Percentiles rank a stretch among this genome's conserved stretches.
Conservation (phyloP, 2,329 filamentous ascomycete genomes). For the Amesomyces nigricolor region DNA sequence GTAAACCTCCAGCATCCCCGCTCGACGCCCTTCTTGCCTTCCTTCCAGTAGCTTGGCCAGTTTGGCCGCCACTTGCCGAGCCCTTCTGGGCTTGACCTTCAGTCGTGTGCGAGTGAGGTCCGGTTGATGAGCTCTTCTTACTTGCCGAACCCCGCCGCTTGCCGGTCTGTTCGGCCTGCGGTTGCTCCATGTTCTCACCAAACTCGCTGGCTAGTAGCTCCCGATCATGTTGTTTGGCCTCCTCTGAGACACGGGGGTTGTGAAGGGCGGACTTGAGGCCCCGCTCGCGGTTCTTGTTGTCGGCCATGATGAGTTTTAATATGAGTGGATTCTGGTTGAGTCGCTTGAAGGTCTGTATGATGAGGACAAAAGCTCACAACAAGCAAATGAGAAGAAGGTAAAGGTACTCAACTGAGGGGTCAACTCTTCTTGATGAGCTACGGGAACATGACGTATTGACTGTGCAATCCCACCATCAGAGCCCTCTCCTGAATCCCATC, state of each 20-base stretch:
- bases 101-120: not conserved
- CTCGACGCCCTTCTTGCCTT: constrained; percentile 16
- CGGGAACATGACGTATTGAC: constrained; percentile 10
- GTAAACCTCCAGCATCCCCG: constrained; percentile 4
- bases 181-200: constrained; percentile 15
- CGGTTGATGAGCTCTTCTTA: constrained; percentile 13
- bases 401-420: not conserved
- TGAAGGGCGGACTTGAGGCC: constrained; percentile 26
- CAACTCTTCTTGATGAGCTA: not conserved
- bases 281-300: constrained; percentile 23
- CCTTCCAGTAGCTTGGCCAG: not conserved
- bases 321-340: not conserved
- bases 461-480: constrained; percentile 8
- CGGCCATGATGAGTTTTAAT: constrained; percentile 12
- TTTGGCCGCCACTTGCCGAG: not conserved
- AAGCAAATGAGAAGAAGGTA: no score
- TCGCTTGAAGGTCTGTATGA: not conserved
- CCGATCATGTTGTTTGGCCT: constrained; percentile 26
- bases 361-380: no score
- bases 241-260: constrained; percentile 26
- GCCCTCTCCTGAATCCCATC: not conserved
- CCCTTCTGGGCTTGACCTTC: not conserved
- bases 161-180: not conserved
- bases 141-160: not conserved
- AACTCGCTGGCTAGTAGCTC: constrained; percentile 25